Base-by-base conservation (phyloP, 352 stramenopile genomes). In the Phytophthora pistaciae region DNA sequence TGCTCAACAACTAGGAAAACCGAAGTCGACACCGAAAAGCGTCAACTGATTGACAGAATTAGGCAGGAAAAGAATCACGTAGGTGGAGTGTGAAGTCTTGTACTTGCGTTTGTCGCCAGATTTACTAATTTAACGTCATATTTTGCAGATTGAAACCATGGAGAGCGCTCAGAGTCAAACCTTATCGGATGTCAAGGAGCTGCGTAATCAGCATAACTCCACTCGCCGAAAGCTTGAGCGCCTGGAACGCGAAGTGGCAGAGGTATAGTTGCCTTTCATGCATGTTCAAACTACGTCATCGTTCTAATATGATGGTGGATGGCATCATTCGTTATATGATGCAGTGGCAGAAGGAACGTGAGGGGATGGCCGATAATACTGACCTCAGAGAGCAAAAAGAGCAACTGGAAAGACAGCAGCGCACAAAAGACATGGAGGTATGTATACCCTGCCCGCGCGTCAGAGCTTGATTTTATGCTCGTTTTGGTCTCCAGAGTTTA, bases 161-260 rank as follows among this genome's bases (percentile, higher is more conserved):
- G 90, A 96, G 68, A 73, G 71, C 31, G 78, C 83, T 7, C 85
- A 95, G 53, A 83, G 66, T 21, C 88, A 94, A 74, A 96, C 85
- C 0, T 62, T 88, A 2, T 87, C 82, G 2, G 87, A 95, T 66
- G 72, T 96, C 14, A 82, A 80, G 5, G 78, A 95, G 52, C 52
- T 96, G 33, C 75, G 80, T 20, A 93, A 91, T 44, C 88, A 93
- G 36, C 90, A 95, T 72, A 82, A 91, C 27, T 67, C 85, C 33
- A 80, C 82, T 13, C 79, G 81, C 16, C 70, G 81, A 40, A 87
- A 84, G 70, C 79, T 96, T 3, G 87, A 95, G 60, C 86, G 86
- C 9, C 60, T 92, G 13, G 86, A 95, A 64, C 69, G 78, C 3
- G 85, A 95, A 29, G 55, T 91, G 11, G 68, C 72, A 33, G 82